phyloP scores from a whole-genome alignment of 306 rosid species.

The Prunus fruticosa region DNA sequence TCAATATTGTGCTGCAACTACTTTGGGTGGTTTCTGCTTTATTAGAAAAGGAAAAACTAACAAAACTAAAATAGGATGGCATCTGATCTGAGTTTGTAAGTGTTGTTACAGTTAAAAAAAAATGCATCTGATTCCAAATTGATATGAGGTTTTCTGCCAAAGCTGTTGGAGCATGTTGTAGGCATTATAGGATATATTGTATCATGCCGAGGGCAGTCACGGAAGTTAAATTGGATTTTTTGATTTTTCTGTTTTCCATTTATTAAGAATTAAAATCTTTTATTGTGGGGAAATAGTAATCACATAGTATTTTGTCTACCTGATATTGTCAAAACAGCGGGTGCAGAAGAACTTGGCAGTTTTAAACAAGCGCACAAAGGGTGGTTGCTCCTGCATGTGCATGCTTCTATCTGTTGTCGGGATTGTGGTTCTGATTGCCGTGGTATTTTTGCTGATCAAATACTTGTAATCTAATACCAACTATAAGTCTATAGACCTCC shows the following conservation, averaged over 20 bases:
- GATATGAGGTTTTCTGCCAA: neutral
- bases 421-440: slow-evolving; percentile 64
- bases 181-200: neutral
- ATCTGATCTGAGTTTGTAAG: neutral
- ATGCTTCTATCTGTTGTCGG: slow-evolving; percentile 76
- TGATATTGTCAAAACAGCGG: slow-evolving; percentile 58
- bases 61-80: neutral
- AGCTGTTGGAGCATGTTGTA: neutral
- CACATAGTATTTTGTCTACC: slow-evolving; percentile 10
- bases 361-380: slow-evolving; percentile 79
- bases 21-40: neutral
- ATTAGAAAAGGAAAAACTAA: neutral
- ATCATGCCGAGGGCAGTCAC: neutral
- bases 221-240: neutral
- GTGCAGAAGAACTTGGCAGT: slow-evolving; percentile 91
- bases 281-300: slow-evolving; percentile 14
- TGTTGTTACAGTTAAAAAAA: neutral
- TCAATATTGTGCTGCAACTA: neutral
- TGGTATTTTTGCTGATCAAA: slow-evolving; percentile 64
- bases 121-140: neutral
- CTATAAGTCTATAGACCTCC: neutral
- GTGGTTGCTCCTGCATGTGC: slow-evolving; percentile 93
- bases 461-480: slow-evolving; percentile 48
- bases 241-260: neutral
- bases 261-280: neutral